Evolutionary conservation across 2,329 filamentous ascomycete genomes (phyloP).

Genomic region (Colletotrichum eremochloae): DNA sequence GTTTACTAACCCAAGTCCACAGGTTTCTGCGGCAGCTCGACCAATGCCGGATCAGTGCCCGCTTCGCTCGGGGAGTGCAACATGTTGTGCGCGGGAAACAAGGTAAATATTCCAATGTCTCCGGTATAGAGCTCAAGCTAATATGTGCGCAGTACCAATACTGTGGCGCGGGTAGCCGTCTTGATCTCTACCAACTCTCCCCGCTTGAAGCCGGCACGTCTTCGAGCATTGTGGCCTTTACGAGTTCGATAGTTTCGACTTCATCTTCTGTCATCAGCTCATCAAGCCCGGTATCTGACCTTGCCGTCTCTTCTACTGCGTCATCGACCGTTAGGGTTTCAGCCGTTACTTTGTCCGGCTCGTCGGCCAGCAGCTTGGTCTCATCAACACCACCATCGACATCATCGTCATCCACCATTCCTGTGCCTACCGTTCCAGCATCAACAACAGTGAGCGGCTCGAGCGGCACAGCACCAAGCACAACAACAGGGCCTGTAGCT

Average conservation of each 20-base stretch:
- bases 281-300: background rate
- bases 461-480: slow-evolving; percentile 1
- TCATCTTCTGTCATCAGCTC: slow-evolving; percentile 2
- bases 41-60: slow-evolving; percentile 40
- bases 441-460: slow-evolving; percentile 31
- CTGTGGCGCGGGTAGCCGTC: slow-evolving; percentile 38
- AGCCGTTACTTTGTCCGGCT: background rate
- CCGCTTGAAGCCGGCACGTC: background rate
- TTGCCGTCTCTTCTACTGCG: background rate
- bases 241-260: background rate
- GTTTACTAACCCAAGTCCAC: background rate
- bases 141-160: slow-evolving; percentile 34
- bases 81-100: slow-evolving; percentile 45
- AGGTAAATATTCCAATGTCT: background rate
- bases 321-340: background rate
- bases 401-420: background rate
- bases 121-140: background rate
- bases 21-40: slow-evolving; percentile 45
- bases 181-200: slow-evolving; percentile 36
- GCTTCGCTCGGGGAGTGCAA: slow-evolving; percentile 42
- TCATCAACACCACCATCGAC: too few species aligned
- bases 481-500: slow-evolving; percentile 36
- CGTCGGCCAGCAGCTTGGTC: too few species aligned
- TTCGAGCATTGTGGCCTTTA: background rate
- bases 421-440: slow-evolving; percentile 33